Evolutionary conservation across 148 eudicot genomes (phyloP).

Genomic region (Camellia lanceoleosa): DNA sequence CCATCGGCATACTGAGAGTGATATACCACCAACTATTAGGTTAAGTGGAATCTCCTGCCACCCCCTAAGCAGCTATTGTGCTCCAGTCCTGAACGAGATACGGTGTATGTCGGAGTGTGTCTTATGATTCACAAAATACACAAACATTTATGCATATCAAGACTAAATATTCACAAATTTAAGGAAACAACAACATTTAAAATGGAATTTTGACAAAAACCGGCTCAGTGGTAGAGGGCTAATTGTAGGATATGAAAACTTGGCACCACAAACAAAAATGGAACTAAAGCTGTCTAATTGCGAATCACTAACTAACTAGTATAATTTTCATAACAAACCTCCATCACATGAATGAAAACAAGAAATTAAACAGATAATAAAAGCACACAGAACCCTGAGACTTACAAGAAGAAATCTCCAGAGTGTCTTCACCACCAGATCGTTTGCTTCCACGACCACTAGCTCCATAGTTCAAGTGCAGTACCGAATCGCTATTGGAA

Average conservation of each 20-base stretch:
- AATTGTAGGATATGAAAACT: background rate
- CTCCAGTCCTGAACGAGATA: background rate
- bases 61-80: background rate
- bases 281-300: background rate
- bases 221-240: background rate
- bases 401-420: conserved; percentile 35
- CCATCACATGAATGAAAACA: background rate
- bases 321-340: background rate
- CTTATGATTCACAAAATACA: background rate
- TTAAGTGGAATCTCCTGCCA: background rate
- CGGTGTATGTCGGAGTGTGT: background rate
- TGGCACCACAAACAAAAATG: background rate
- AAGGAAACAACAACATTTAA: background rate
- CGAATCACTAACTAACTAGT: background rate
- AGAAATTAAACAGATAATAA: background rate
- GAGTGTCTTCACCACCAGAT: conserved; percentile 12
- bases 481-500: conserved; percentile 20
- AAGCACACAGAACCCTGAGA: conserved; percentile 9
- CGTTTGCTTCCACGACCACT: conserved; percentile 28
- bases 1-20: background rate
- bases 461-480: conserved; percentile 21
- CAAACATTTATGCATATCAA: background rate
- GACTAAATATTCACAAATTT: background rate
- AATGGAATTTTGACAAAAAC: background rate
- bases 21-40: background rate